These are phyloP conservation scores for Euphorbia peplus DNA, from an alignment of 345 rosid species.

Conservation along the genomic window DNA sequence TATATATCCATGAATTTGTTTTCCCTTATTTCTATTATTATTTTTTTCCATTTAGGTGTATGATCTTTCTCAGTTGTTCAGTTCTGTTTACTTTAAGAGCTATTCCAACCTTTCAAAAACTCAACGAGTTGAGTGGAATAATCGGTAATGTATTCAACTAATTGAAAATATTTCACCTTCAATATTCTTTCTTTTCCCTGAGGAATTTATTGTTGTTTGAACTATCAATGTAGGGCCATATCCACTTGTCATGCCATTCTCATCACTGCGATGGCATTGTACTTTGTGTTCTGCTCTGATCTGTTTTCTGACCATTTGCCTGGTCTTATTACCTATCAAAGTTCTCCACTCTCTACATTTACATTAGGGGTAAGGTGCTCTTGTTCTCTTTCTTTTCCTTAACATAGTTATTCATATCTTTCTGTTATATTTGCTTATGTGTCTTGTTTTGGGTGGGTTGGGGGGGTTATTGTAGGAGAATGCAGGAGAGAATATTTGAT, in stretches of 20 bases:
- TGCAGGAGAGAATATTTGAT: no score
- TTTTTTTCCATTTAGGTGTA: conserved; percentile 42
- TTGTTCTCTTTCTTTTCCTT: background rate
- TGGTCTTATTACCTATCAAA: conserved; percentile 51
- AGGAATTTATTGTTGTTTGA: conserved; percentile 4
- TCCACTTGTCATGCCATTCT: conserved; percentile 74
- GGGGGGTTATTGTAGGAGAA: no score
- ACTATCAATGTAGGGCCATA: conserved; percentile 52
- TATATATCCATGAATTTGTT: conserved; percentile 2
- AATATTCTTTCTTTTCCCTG: background rate
- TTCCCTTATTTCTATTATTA: background rate
- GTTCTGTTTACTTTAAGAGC: conserved; percentile 55
- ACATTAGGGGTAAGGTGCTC: conserved; percentile 62
- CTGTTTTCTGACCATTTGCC: conserved; percentile 53
- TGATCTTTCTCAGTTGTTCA: conserved; percentile 58
- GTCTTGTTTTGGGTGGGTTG: background rate
- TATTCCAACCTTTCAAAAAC: conserved; percentile 54
- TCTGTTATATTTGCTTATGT: background rate
- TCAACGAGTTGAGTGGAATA: conserved; percentile 80
- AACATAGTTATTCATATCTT: background rate
- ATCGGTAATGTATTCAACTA: conserved; percentile 46
- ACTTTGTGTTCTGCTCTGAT: conserved; percentile 74
- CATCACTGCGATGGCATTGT: conserved; percentile 55
- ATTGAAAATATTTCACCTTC: background rate
- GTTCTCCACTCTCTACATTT: conserved; percentile 64